These are phyloP conservation scores for Linanthus parryae DNA, from an alignment of 148 eudicot genomes.

Conservation along the genomic window DNA sequence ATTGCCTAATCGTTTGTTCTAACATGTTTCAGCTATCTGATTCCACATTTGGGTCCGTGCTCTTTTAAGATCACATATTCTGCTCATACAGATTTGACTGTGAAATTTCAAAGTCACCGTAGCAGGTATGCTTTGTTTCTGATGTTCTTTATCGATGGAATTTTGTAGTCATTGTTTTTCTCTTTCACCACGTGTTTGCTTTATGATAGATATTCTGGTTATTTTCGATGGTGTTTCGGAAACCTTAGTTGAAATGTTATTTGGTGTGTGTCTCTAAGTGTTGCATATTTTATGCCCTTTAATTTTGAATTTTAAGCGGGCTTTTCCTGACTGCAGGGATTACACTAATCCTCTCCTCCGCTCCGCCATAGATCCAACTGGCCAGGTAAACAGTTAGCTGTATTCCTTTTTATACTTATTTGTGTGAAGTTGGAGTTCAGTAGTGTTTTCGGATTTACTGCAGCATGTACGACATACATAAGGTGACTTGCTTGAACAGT, in stretches of 20 bases:
- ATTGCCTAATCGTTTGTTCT: too few species aligned
- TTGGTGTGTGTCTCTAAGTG: not conserved
- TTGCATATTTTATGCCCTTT: too few species aligned
- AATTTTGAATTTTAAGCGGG: too few species aligned
- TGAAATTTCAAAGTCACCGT: conserved; percentile 91
- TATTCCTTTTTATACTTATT: too few species aligned
- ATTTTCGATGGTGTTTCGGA: not conserved
- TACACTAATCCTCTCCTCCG: conserved; percentile 88
- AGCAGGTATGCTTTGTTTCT: conserved; percentile 63
- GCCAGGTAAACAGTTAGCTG: conserved; percentile 95
- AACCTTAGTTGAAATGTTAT: not conserved
- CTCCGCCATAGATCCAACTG: conserved; percentile 85
- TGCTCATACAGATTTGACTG: conserved; percentile 91
- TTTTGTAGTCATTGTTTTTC: not conserved
- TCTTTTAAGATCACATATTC: conserved; percentile 81
- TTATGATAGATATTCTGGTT: too few species aligned
- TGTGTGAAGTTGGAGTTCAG: too few species aligned
- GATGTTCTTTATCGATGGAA: too few species aligned
- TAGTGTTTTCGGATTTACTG: too few species aligned
- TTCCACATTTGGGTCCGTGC: conserved; percentile 88
- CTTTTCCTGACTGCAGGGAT: too few species aligned
- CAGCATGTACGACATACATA: too few species aligned
- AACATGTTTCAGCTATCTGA: conserved; percentile 52
- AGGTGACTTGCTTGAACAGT: too few species aligned
- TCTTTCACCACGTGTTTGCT: not conserved